Percentiles rank a stretch among this genome's conserved stretches.
Evolutionary conservation across 768 basidiomycete genomes (phyloP).

Genomic region (Podaxis sp.): DNA sequence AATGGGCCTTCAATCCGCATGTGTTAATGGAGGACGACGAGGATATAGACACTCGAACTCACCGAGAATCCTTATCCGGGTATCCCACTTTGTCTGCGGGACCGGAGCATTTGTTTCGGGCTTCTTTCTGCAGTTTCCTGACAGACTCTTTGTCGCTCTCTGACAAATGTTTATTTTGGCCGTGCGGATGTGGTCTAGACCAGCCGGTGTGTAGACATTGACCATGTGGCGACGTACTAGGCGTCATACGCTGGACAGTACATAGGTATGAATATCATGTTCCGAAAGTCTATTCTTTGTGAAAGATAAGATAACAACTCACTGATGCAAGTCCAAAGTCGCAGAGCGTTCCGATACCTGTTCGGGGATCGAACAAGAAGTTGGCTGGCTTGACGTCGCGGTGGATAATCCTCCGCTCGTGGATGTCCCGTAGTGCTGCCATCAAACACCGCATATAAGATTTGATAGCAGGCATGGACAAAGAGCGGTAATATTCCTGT

Average conservation of each 20-base stretch:
- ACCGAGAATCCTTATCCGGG: conserved; percentile 74
- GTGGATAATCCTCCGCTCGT: conserved; percentile 84
- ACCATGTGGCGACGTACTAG: conserved; percentile 38
- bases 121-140: conserved; percentile 59
- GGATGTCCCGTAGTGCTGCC: conserved; percentile 85
- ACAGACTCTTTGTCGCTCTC: conserved; percentile 48
- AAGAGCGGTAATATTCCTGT: conserved; percentile 73
- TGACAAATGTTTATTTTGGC: conserved; percentile 42
- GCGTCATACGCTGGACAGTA: conserved; percentile 52
- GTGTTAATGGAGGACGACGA: background rate
- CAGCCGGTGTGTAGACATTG: conserved; percentile 80
- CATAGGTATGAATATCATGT: background rate
- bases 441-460: conserved; percentile 90
- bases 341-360: conserved; percentile 81
- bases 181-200: conserved; percentile 64
- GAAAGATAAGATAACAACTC: conserved; percentile 26
- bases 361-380: conserved; percentile 87
- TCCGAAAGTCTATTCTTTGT: background rate
- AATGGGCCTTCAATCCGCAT: conserved; percentile 56
- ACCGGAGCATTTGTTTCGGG: conserved; percentile 49
- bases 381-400: conserved; percentile 98
- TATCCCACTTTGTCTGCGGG: conserved; percentile 76
- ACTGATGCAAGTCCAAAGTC: conserved; percentile 97
- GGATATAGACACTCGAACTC: conserved; percentile 11
- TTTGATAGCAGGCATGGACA: conserved; percentile 77